A percentile compares a stretch with the other conserved stretches of the same genome.
Evolutionary conservation across 495 filamentous ascomycete species (phyloP).

Genomic region (Aspergillus haitiensis): DNA sequence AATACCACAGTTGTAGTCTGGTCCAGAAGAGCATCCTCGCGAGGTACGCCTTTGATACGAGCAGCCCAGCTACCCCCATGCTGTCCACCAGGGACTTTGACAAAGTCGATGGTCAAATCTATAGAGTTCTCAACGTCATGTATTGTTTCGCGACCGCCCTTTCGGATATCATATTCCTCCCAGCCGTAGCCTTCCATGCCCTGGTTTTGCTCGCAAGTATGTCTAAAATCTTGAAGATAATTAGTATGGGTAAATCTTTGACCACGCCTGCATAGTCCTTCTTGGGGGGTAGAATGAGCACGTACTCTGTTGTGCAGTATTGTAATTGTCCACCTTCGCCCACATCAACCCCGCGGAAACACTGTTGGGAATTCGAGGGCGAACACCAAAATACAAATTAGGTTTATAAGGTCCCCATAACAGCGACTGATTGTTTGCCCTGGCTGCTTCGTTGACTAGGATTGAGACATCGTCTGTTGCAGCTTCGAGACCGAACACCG

Average conservation of each 20-base stretch:
- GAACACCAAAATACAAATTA: conserved; percentile 93
- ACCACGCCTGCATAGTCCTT: not conserved
- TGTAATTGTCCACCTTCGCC: conserved; percentile 81
- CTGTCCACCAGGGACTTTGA: conserved; percentile 86
- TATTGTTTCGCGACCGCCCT: conserved; percentile 84
- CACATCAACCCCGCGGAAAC: conserved; percentile 84
- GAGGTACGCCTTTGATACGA: conserved; percentile 77
- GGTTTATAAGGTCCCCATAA: conserved; percentile 97
- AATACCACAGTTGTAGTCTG: conserved; percentile 78
- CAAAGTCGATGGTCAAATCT: conserved; percentile 87
- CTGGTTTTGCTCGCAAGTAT: conserved; percentile 95
- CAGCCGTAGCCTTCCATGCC: conserved; percentile 96
- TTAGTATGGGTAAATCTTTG: conserved; percentile 2
- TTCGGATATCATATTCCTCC: conserved; percentile 90
- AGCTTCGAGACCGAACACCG: conserved; percentile 35
- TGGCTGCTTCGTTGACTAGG: conserved; percentile 44
- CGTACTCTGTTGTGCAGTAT: conserved; percentile 76
- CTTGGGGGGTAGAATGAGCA: conserved; percentile 20
- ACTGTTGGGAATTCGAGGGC: conserved; percentile 83
- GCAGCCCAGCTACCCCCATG: conserved; percentile 92
- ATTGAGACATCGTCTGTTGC: conserved; percentile 37
- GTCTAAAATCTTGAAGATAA: conserved; percentile 66
- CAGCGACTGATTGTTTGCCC: conserved; percentile 75
- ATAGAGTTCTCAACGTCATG: conserved; percentile 83
- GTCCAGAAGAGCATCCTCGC: conserved; percentile 61